Percentiles rank a stretch among this genome's conserved stretches.
Evolutionary conservation across 192 early-diverging fungal genomes (phyloP).

Genomic region (Gigaspora rosea): DNA sequence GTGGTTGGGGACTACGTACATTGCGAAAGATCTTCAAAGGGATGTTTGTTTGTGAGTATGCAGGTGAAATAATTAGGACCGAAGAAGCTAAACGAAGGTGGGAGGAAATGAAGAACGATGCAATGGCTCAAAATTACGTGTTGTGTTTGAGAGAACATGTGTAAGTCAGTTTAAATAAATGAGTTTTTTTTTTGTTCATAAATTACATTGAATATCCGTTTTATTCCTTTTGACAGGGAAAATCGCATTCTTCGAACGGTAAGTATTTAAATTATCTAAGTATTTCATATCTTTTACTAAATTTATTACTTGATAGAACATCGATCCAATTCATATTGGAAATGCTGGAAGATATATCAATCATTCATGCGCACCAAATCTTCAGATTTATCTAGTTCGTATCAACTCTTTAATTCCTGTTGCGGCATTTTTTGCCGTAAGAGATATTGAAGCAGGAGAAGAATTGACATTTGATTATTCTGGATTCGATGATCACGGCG

Average conservation of each 20-base stretch:
- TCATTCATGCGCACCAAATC: constrained; percentile 26
- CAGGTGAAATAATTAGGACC: constrained; percentile 29
- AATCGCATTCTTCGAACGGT: constrained; percentile 28
- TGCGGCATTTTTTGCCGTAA: constrained; percentile 15
- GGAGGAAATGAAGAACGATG: not conserved
- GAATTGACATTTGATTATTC: constrained; percentile 30
- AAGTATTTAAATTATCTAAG: not conserved
- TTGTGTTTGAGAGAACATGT: constrained; percentile 23
- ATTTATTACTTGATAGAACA: constrained; percentile 21
- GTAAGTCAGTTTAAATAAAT: not conserved
- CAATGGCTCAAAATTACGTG: constrained; percentile 12
- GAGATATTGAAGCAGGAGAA: constrained; percentile 9
- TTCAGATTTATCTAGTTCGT: constrained; percentile 18
- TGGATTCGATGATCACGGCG: not conserved
- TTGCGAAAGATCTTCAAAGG: constrained; percentile 1
- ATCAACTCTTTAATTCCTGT: constrained; percentile 25
- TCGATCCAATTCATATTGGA: constrained; percentile 19
- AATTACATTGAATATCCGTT: not conserved
- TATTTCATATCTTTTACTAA: not conserved
- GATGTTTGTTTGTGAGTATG: constrained; percentile 28
- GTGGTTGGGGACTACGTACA: constrained; percentile 26
- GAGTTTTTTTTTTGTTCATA: not conserved
- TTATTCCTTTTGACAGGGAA: not conserved
- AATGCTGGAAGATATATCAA: constrained; percentile 28
- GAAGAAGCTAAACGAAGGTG: constrained; percentile 15